These are phyloP conservation scores for Bruguiera hainesii DNA, from an alignment of 441 rosid species.

Conservation along the genomic window DNA sequence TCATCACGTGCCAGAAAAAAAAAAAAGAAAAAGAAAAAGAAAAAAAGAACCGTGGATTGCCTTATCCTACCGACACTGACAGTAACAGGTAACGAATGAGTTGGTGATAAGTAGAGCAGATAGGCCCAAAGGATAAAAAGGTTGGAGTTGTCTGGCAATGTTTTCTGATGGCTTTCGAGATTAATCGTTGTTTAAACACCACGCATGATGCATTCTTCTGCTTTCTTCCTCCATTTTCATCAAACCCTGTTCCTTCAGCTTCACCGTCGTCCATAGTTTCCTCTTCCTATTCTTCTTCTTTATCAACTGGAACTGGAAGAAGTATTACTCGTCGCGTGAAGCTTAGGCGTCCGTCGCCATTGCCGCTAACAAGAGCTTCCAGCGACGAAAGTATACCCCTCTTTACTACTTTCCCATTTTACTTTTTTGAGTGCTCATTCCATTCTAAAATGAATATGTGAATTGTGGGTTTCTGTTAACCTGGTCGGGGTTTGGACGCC, in stretches of 20 bases:
- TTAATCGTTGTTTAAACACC: constrained; percentile 12
- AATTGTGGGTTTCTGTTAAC: too few relatives aligned
- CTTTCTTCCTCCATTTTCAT: constrained; percentile 19
- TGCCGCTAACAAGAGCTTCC: constrained; percentile 28
- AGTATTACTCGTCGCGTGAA: constrained; percentile 15
- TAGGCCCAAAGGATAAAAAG: too few relatives aligned
- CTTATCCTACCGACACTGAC: too few relatives aligned
- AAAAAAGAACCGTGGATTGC: not conserved
- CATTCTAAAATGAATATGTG: not conserved
- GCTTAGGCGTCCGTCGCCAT: constrained; percentile 15
- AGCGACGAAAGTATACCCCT: constrained; percentile 36
- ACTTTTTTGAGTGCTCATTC: not conserved
- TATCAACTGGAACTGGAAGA: constrained; percentile 2
- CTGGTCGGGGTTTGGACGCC: too few relatives aligned
- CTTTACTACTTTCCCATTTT: not conserved
- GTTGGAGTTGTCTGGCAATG: too few relatives aligned
- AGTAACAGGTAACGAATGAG: too few relatives aligned
- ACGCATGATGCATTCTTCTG: constrained; percentile 2
- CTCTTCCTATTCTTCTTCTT: constrained; percentile 17
- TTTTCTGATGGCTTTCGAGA: constrained; percentile 32
- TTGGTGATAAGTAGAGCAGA: too few relatives aligned
- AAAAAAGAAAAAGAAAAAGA: not conserved
- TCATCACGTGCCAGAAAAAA: too few relatives aligned
- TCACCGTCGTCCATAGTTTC: constrained; percentile 9
- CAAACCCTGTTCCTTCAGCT: constrained; percentile 8